Base-by-base conservation (phyloP, 192 early-diverging fungal species). In the Linnemannia schmuckeri region DNA sequence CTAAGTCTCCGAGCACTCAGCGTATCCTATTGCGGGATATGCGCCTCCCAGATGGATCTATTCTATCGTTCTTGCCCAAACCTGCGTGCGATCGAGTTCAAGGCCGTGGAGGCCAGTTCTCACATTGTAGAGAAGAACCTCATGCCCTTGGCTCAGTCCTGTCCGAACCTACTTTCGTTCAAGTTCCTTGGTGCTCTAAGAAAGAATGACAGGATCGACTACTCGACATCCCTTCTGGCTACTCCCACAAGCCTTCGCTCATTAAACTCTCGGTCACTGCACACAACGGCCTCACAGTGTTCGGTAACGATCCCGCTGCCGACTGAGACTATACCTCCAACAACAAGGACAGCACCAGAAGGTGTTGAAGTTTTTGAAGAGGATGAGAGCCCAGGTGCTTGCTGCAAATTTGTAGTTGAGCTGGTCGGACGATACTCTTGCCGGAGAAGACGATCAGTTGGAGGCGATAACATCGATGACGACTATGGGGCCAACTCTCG, bases 101-200 rank as follows among this genome's bases (percentile, higher is more conserved):
- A 72, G 5, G 4, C 41, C 6, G 18, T 77, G 40, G 33, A 72
- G 22, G 37, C 57, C 17, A 61, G 37, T 7, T 9, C 63, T 7
- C 9, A 0, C 8, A 9, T 20, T 12, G 66, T 82, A 12, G 70
- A 77, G 2, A 38, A 76, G 9, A 37, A 72, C 17, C 52, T 82
- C 9, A 4, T 13, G 6, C 15, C 18, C 6, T 6, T 82, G 49
- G 47, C 69, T 18, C 46, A 35, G 15, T 57, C 54, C 3, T 82
- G 81, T 33, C 75, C 69, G 35, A 75, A 18, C 6, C 54, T 82
- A 49, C 9, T 30, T 22, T 61, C 69, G 9, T 82, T 82, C 81
- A 52, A 77, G 54, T 61, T 70, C 33, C 42, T 49, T 20, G 24
- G 38, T 6, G 30, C 42, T 15, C 1, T 12, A 10, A 2, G 10